phyloP scores from a whole-genome alignment of 805 yeast genomes.

The Yamadazyma nakazawae region DNA sequence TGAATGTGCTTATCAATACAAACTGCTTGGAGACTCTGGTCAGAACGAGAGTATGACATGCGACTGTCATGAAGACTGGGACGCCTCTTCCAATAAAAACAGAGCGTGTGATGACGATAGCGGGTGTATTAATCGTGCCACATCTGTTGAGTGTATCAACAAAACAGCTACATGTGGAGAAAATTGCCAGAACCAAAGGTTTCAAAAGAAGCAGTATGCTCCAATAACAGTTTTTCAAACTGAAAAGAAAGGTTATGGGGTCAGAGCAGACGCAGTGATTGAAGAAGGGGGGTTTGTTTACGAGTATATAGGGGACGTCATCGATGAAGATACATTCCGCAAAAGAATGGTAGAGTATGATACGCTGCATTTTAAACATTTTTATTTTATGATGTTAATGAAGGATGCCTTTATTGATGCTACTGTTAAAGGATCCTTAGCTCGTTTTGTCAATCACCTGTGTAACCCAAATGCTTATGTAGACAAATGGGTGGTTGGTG shows the following conservation, averaged over 20 bases:
- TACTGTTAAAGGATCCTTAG: conserved; percentile 81
- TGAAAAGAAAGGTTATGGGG: conserved; percentile 84
- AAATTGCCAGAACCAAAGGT: conserved; percentile 82
- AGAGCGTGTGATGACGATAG: conserved; percentile 80
- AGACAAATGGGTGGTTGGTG: conserved; percentile 96
- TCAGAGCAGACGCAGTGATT: conserved; percentile 63
- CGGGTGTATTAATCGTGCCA: conserved; percentile 87
- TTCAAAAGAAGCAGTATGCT: conserved; percentile 75
- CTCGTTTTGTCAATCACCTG: conserved; percentile 91
- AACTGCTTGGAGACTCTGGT: conserved; percentile 63
- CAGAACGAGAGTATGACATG: conserved; percentile 86
- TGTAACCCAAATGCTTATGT: conserved; percentile 94
- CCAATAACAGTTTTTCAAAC: conserved; percentile 79
- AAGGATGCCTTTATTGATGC: conserved; percentile 94
- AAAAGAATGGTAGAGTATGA: conserved; percentile 74
- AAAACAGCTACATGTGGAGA: conserved; percentile 68
- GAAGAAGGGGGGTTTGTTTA: conserved; percentile 69
- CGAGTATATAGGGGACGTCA: conserved; percentile 93
- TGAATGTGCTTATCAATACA: conserved; percentile 61
- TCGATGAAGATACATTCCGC: conserved; percentile 74
- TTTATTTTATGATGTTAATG: conserved; percentile 94
- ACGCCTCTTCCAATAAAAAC: conserved; percentile 35
- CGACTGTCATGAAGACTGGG: conserved; percentile 68
- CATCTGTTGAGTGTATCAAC: conserved; percentile 86
- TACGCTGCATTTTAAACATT: conserved; percentile 65